Conservation (phyloP, 2,329 filamentous ascomycete genomes). For the Claviceps arundinis region DNA sequence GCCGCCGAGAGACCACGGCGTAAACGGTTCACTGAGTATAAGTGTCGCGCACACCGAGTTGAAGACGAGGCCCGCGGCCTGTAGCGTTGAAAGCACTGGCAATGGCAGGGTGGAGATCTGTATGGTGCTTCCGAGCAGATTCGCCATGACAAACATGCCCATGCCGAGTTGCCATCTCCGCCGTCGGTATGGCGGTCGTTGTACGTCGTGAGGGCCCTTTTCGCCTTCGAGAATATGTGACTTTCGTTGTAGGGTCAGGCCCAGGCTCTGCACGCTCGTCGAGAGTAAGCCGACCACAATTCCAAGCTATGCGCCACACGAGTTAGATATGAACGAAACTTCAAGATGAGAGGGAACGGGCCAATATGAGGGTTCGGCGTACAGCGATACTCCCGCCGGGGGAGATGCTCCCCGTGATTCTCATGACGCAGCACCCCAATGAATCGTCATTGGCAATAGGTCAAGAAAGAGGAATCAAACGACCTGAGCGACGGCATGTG, state of each 20-base stretch:
- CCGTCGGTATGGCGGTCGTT: conserved; percentile 76
- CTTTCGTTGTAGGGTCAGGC: conserved; percentile 91
- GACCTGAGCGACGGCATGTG: conserved; percentile 2
- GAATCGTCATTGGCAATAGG: conserved; percentile 32
- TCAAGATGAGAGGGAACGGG: too few relatives aligned
- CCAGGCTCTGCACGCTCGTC: conserved; percentile 87
- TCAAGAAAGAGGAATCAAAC: background rate
- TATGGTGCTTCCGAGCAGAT: conserved; percentile 87
- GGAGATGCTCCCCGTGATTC: conserved; percentile 61
- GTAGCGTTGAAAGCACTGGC: conserved; percentile 85
- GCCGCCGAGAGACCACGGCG: conserved; percentile 79
- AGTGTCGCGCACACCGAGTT: conserved; percentile 95
- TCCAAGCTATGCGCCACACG: conserved; percentile 49
- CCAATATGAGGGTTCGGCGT: conserved; percentile 20
- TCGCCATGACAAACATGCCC: conserved; percentile 92
- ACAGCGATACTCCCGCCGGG: conserved; percentile 67
- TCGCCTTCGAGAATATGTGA: conserved; percentile 97
- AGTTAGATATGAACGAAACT: too few relatives aligned
- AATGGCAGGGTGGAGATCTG: conserved; percentile 94
- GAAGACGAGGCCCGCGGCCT: conserved; percentile 93
- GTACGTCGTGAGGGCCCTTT: conserved; percentile 64
- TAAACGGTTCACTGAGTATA: conserved; percentile 87
- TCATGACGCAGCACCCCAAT: conserved; percentile 42
- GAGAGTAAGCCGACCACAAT: conserved; percentile 87
- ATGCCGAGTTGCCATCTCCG: conserved; percentile 95